These are phyloP conservation scores for Flaveria ramosissima DNA, from an alignment of 129 eudicot species.

Conservation along the genomic window DNA sequence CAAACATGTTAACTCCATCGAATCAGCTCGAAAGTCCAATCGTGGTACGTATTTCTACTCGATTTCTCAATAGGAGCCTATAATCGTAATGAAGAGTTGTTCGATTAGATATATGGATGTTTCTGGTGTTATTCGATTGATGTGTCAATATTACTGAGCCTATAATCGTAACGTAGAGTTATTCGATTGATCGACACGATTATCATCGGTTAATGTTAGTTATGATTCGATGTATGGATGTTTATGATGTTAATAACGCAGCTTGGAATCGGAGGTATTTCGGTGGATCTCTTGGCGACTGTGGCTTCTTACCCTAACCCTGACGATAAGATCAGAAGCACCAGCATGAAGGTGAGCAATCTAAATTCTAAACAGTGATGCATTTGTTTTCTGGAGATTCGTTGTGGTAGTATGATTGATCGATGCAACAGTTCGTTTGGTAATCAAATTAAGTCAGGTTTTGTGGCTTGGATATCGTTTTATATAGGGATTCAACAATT, in stretches of 20 bases:
- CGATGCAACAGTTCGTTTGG: background rate
- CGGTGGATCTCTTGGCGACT: constrained; percentile 70
- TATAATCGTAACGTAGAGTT: background rate
- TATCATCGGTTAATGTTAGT: background rate
- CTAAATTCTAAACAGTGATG: background rate
- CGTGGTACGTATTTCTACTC: constrained; percentile 43
- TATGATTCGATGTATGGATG: constrained; percentile 2
- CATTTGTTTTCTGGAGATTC: background rate
- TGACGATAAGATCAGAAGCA: constrained; percentile 86
- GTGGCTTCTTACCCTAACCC: constrained; percentile 81
- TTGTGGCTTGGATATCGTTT: background rate
- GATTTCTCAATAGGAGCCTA: background rate
- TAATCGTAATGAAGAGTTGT: background rate
- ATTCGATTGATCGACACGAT: background rate
- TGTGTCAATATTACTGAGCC: no score
- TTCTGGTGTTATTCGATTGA: no score
- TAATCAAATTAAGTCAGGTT: background rate
- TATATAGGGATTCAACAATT: background rate
- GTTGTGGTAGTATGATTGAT: background rate
- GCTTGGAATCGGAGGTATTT: constrained; percentile 70
- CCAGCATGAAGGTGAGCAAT: constrained; percentile 60
- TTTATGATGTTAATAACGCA: constrained; percentile 24
- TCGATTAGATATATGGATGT: no score
- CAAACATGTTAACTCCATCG: constrained; percentile 50
- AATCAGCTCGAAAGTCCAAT: constrained; percentile 50